Base-by-base conservation (phyloP, 108 stramenopile species). In the Skeletonema costatum region DNA sequence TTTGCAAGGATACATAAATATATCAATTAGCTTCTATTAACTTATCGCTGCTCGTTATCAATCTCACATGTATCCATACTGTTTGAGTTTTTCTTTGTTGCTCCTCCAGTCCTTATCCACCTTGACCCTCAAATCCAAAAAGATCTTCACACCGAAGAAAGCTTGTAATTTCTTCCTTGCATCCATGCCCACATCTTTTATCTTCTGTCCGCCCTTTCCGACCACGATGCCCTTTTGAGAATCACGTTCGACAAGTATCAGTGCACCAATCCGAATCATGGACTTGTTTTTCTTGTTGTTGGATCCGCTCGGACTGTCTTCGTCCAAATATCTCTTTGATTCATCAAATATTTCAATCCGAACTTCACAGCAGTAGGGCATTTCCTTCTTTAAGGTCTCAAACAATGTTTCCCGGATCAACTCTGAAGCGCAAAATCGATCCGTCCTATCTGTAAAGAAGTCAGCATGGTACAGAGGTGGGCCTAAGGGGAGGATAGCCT, bases 341-440 rank as follows among this genome's bases (percentile, higher is more conserved):
- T 99, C 97, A 75, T 97, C 91, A 87, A 95, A 99, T 17, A 75
- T 74, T 7, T 87, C 85, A 19, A 99, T 76, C 36, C 82, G 71
- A 17, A 99, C 98, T 81, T 99, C 98, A 74, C 94, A 94, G 58
- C 95, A 96, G 82, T 98, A 99, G 4, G 98, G 98, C 17, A 99
- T 70, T 80, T 98, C 97, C 73, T 96, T 95, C 44, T 87, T 79
- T 29, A 95, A 71, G 12, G 68, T 84, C 73, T 89, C 82, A 73
- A 97, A 94, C 35, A 97, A 81, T 7, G 92, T 70, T 73, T 88
- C 91, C 5, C 97, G 85, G 21, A 97, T 95, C 51, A 94, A 80
- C 74, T 97, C 97, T 3, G 90, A 86, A 13, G 91, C 87, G 81
- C 94, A 93, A 81, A 97, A 97, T 35, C 81, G n/a, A 66, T 93